Evolutionary conservation across 495 filamentous ascomycete species (phyloP), one percentile per base, ranked within the genome.

Genomic region (Immersiella caudata): DNA sequence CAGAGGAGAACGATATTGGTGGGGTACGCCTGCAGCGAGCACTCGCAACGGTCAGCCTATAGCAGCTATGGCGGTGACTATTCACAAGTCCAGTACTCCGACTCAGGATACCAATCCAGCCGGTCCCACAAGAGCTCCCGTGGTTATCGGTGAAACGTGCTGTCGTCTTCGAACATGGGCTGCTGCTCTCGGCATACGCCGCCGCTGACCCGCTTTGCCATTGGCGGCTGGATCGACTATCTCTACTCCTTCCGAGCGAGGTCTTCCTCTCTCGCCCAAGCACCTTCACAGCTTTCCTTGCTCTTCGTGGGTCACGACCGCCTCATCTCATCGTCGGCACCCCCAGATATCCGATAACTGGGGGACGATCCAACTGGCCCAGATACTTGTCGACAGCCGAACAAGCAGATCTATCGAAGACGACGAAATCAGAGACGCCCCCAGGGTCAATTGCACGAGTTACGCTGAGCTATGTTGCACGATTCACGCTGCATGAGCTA

Each of bases 1-100:
- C 86, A 92, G 68, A 88, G 90, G 76, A 88, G 88, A 71, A 90
- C 88, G n/a, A 88, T 96, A 60, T 79, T 93, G 8, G 92, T 95
- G 55, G 92, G 92, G 18, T 93, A 93, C 70, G 84, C 86, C 26
- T 96, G 92, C 79, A 73, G 69, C 40, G 70, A 77, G n/a, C 82
- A 83, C 72, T 67, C 74, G n/a, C 29, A 18, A 55, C 56, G 49
- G 33, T 60, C 67, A 24, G 54, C 64, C 52, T 50, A 58, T 26
- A 67, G 67, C 33, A 67, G 67, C 8, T 71, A 72, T 56, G 61
- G 74, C 25, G 67, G 52, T 36, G 52, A 76, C 72, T 52, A 55
- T n/a, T 35, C 65, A 8, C 50, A 73, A 1, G 72, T 74, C 12
- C 72, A 74, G 24, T 84, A 85, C 67, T 81, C 83, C 40, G 83